Conservation (phyloP, 805 yeast species). For the Pachysolen tannophilus region DNA sequence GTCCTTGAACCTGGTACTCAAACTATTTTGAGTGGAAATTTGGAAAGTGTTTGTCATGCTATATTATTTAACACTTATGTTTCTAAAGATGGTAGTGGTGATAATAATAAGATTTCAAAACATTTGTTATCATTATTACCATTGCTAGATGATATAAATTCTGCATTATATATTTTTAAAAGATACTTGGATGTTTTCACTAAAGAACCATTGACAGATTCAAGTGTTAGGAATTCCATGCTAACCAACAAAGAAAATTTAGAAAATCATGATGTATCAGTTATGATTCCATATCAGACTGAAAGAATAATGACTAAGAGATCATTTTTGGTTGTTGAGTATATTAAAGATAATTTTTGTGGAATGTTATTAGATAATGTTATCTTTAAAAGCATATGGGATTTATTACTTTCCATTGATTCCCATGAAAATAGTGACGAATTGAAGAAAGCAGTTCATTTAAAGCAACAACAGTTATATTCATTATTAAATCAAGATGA, state of each 20-base stretch:
- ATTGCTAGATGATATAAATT: slow-evolving; percentile 38
- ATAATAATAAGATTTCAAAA: slow-evolving; percentile 20
- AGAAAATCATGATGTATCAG: slow-evolving; percentile 2
- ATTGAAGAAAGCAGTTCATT: slow-evolving; percentile 44
- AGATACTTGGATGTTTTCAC: slow-evolving; percentile 20
- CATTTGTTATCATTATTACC: slow-evolving; percentile 49
- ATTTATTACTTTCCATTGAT: slow-evolving; percentile 40
- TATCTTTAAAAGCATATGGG: slow-evolving; percentile 49
- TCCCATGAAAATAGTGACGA: slow-evolving; percentile 42
- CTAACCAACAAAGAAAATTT: slow-evolving; percentile 1
- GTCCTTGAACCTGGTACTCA: slow-evolving; percentile 40
- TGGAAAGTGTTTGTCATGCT: slow-evolving; percentile 74
- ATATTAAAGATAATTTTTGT: slow-evolving; percentile 49
- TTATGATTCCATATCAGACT: slow-evolving; percentile 20
- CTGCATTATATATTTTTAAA: slow-evolving; percentile 34
- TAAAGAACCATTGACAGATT: background rate
- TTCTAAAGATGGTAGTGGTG: slow-evolving; percentile 17
- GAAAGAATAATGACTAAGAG: slow-evolving; percentile 40
- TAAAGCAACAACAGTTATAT: slow-evolving; percentile 39
- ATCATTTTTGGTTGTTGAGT: slow-evolving; percentile 43
- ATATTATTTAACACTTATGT: slow-evolving; percentile 44
- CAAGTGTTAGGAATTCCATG: slow-evolving; percentile 13
- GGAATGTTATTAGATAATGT: slow-evolving; percentile 65
- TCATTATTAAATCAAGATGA: slow-evolving; percentile 25
- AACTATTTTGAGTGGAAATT: slow-evolving; percentile 39